Evolutionary conservation across 2,329 filamentous ascomycete genomes (phyloP).

Genomic region (Neopestalotiopsis clavispora): DNA sequence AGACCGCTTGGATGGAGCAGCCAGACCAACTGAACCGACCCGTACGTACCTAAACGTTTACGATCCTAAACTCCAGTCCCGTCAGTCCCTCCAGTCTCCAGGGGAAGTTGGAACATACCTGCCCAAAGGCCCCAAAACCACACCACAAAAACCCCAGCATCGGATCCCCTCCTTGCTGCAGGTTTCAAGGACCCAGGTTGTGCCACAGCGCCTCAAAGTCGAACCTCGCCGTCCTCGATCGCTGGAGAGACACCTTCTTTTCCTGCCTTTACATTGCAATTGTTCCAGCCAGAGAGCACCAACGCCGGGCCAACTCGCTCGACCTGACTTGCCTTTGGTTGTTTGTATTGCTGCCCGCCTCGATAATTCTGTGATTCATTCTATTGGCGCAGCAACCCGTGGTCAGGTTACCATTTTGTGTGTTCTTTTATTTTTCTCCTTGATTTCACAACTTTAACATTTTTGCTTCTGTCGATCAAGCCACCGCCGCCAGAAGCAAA

Average conservation of each 20-base stretch:
- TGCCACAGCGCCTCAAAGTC: neutral
- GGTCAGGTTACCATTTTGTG: neutral
- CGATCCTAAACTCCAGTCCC: neutral
- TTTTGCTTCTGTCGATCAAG: neutral
- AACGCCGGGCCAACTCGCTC: neutral
- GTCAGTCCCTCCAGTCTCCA: neutral
- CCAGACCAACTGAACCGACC: neutral
- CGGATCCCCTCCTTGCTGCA: slow-evolving; percentile 13
- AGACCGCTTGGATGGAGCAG: neutral
- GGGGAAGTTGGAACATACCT: neutral
- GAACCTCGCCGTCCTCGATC: slow-evolving; percentile 1
- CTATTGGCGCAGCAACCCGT: neutral
- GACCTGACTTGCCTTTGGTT: neutral
- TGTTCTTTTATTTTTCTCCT: neutral
- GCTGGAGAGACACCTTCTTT: neutral
- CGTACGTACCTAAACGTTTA: neutral
- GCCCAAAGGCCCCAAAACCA: neutral
- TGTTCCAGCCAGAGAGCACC: neutral
- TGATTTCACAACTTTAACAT: neutral
- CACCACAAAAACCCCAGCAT: slow-evolving; percentile 2
- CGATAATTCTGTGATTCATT: neutral
- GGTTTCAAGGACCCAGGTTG: neutral
- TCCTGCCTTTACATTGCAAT: neutral
- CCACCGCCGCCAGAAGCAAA: neutral
- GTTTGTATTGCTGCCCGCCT: neutral